Percentiles rank a stretch among this genome's conserved stretches.
phyloP scores from a whole-genome alignment of 2,329 filamentous ascomycete genomes.

The Metarhizium sp. region DNA sequence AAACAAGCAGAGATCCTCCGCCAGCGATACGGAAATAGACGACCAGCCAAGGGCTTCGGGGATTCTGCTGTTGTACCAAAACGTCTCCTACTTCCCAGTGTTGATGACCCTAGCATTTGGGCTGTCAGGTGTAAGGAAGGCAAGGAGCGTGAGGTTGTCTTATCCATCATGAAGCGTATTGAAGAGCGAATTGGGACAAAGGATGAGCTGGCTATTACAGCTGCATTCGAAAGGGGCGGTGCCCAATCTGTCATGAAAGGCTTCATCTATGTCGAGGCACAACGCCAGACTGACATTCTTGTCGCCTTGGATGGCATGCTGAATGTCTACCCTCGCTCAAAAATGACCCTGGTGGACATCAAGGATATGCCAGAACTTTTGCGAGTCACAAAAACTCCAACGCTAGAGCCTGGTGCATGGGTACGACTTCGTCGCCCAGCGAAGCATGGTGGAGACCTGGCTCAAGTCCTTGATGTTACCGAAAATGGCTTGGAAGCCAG shows the following conservation, averaged over 20 bases:
- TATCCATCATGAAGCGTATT: constrained; percentile 79
- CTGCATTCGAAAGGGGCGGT: constrained; percentile 81
- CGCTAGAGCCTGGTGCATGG: constrained; percentile 80
- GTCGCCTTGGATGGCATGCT: constrained; percentile 74
- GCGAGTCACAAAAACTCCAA: constrained; percentile 76
- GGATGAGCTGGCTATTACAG: constrained; percentile 74
- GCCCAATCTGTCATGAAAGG: constrained; percentile 77
- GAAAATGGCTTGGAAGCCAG: constrained; percentile 85
- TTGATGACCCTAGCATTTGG: constrained; percentile 95
- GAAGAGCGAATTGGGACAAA: constrained; percentile 71
- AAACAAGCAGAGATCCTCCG: constrained; percentile 81
- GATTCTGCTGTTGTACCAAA: constrained; percentile 76
- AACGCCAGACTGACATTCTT: constrained; percentile 76
- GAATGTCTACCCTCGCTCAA: constrained; percentile 82
- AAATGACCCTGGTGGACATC: constrained; percentile 82
- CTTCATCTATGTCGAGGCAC: constrained; percentile 90
- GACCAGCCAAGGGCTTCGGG: constrained; percentile 51
- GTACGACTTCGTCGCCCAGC: constrained; percentile 74
- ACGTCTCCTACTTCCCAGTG: constrained; percentile 78
- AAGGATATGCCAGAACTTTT: constrained; percentile 98
- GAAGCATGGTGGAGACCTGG: constrained; percentile 82
- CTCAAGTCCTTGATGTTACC: constrained; percentile 85
- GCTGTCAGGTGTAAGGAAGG: constrained; percentile 87
- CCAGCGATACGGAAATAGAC: constrained; percentile 78
- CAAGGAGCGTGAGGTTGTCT: constrained; percentile 87